A percentile compares a stretch with the other conserved stretches of the same genome.
phyloP scores from a whole-genome alignment of 2,329 filamentous ascomycete species.

The Lasiodiplodia gonubiensis region DNA sequence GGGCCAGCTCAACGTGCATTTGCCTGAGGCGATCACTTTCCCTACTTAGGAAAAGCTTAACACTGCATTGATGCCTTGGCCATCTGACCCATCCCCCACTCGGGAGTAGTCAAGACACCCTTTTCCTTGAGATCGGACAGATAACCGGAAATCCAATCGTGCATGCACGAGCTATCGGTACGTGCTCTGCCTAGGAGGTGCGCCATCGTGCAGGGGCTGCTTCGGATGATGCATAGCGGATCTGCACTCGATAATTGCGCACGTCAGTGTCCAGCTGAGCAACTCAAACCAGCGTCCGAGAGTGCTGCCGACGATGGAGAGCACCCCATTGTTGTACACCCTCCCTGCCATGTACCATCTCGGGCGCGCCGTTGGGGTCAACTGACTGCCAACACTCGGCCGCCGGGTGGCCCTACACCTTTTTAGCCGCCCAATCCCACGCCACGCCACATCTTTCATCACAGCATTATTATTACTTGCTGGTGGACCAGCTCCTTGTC shows the following conservation, averaged over 20 bases:
- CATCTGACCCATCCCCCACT: neutral
- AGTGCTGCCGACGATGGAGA: neutral
- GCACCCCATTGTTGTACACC: neutral
- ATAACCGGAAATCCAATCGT: slow-evolving; percentile 2
- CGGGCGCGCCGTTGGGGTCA: neutral
- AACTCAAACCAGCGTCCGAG: neutral
- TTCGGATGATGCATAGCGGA: slow-evolving; percentile 2
- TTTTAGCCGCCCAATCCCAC: neutral
- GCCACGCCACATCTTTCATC: neutral
- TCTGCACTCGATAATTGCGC: neutral
- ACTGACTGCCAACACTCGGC: slow-evolving; percentile 3
- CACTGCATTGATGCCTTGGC: neutral
- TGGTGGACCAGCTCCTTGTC: neutral
- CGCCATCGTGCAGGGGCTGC: neutral
- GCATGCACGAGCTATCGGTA: neutral
- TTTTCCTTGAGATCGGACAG: slow-evolving; percentile 1
- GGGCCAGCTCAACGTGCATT: neutral
- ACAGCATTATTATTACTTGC: neutral
- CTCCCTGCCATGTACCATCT: neutral
- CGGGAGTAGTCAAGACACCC: neutral
- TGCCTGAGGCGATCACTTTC: neutral
- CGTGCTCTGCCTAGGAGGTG: neutral
- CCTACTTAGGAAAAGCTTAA: neutral
- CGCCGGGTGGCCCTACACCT: slow-evolving; percentile 8
- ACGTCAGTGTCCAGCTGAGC: neutral